phyloP scores from a whole-genome alignment of 1,284 basidiomycete genomes.

The Moesziomyces sp. region DNA sequence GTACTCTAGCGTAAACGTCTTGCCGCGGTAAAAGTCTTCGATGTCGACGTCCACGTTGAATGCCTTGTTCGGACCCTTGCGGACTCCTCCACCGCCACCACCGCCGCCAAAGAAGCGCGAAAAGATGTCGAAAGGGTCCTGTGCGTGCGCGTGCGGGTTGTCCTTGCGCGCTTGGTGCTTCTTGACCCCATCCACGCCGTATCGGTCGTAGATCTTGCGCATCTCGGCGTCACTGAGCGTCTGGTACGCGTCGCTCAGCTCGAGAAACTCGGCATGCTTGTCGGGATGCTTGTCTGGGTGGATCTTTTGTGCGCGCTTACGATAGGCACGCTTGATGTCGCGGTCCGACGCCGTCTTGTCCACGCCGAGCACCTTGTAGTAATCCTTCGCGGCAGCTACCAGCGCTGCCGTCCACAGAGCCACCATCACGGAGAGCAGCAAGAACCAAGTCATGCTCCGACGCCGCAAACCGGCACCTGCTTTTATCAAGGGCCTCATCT shows the following conservation, averaged over 20 bases:
- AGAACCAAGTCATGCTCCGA: conserved; percentile 14
- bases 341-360: conserved; percentile 56
- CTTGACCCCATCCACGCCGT: conserved; percentile 65
- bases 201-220: conserved; percentile 63
- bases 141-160: conserved; percentile 44
- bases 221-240: conserved; percentile 59
- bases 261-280: conserved; percentile 67
- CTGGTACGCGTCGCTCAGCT: conserved; percentile 69
- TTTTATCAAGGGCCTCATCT: conserved; percentile 42
- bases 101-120: conserved; percentile 64
- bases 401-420: conserved; percentile 33
- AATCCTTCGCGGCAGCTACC: conserved; percentile 56
- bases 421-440: conserved; percentile 16
- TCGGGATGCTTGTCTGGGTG: conserved; percentile 68
- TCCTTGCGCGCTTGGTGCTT: conserved; percentile 58
- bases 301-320: conserved; percentile 63
- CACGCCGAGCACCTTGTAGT: conserved; percentile 64
- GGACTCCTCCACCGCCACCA: conserved; percentile 39
- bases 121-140: conserved; percentile 66
- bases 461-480: background rate
- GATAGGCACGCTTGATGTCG: conserved; percentile 66
- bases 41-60: conserved; percentile 62
- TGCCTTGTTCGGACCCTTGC: conserved; percentile 60
- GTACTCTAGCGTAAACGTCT: conserved; percentile 54
- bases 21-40: conserved; percentile 61